Percentiles rank a stretch among this genome's conserved stretches.
Conservation (phyloP, 2,329 filamentous ascomycete species). For the Escovopsis weberi region DNA sequence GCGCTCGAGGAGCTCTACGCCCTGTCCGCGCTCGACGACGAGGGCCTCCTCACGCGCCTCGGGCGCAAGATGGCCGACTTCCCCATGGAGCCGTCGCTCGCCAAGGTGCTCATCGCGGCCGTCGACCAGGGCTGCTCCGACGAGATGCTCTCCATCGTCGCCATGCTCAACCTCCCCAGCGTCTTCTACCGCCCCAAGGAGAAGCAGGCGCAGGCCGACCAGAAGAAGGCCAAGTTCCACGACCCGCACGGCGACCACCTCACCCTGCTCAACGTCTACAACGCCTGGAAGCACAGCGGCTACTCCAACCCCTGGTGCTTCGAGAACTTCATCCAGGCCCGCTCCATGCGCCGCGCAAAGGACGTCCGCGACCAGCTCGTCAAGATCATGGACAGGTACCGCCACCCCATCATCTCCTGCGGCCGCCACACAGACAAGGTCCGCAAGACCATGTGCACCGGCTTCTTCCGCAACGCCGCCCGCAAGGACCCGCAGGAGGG, state of each 20-base stretch:
- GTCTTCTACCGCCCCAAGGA: conserved; percentile 96
- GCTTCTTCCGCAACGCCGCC: conserved; percentile 91
- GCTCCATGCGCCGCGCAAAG: conserved; percentile 74
- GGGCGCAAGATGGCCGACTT: conserved; percentile 98
- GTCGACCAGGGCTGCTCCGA: conserved; percentile 84
- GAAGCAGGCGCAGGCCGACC: conserved; percentile 89
- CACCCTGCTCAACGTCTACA: conserved; percentile 91
- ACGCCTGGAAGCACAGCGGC: conserved; percentile 79
- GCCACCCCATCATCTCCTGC: conserved; percentile 68
- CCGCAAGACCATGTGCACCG: conserved; percentile 74
- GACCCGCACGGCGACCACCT: conserved; percentile 90
- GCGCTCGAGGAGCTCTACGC: conserved; percentile 92
- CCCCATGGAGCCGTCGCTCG: conserved; percentile 87
- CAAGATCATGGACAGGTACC: conserved; percentile 87
- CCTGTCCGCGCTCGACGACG: conserved; percentile 80
- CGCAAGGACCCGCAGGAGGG: conserved; percentile 93
- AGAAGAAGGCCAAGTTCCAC: conserved; percentile 96
- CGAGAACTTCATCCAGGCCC: conserved; percentile 93
- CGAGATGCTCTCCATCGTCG: conserved; percentile 85
- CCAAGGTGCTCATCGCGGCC: conserved; percentile 78
- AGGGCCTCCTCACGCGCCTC: conserved; percentile 80
- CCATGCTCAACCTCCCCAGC: conserved; percentile 76
- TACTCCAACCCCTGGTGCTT: conserved; percentile 87
- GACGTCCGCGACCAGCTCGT: conserved; percentile 87
- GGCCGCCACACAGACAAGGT: conserved; percentile 79